Base-by-base conservation (phyloP, 2,329 filamentous ascomycete genomes). In the Fusarium fujikuroi region DNA sequence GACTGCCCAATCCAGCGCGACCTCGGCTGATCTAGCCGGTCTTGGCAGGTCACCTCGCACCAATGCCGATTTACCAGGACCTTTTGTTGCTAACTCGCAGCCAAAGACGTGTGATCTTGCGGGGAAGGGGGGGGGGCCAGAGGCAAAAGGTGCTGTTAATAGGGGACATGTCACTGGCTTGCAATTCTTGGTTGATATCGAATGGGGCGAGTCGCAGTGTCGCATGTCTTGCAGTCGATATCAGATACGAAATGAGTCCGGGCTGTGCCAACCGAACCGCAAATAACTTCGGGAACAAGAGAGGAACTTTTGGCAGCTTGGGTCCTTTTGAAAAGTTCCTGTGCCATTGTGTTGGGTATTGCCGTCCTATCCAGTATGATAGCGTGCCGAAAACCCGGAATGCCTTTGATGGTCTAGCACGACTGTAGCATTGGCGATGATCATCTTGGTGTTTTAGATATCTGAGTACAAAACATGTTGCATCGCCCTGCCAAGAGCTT, bases 321-420 rank as follows among this genome's bases (percentile, higher is more conserved):
- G 63, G 63, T 37, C 19, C 63, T 67, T 67, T 67, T 61, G 40
- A 53, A 54, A 67, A 60, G 46, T 66, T 42, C 19, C 47, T 61
- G 28, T 18, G 21, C 36, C 39, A 30, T 9, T 32, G 16, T 32
- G 52, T 42, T 19, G 59, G 23, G 14, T 39, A 34, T 40, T 62
- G 64, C 60, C 60, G 47, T 23, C 23, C 36, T 65, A 65, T 56
- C 59, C 66, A 66, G 43, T 19, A 12, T 36, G 60, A 61, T 54
- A 70, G 21, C 42, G 67, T 70, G 67, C 67, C 67, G 67, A 50
- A 40, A 49, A 49, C 39, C 66, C 67, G 67, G 46, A 18, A 28
- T 49, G n/a, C 25, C 9, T 46, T 49, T 25, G n/a, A 25, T 39
- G 46, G 47, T 30, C 40, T 42, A 44, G 34, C n/a, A 32, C 34